Base-by-base conservation (phyloP, 2,329 filamentous ascomycete genomes). In the Fusarium chaquense region DNA sequence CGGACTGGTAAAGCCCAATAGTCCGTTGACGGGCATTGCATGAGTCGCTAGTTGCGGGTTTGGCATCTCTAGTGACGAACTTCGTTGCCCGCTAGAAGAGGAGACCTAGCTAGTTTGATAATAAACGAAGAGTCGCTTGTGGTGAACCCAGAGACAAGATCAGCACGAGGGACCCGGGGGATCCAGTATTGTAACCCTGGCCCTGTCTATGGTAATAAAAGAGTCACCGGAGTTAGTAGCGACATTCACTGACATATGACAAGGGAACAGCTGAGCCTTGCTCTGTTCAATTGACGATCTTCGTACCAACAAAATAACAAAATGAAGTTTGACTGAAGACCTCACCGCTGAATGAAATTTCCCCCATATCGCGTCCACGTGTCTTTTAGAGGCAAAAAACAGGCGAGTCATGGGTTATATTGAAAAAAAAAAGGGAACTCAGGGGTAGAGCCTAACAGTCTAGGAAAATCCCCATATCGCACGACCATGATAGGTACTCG, bases 41-140 rank as follows among this genome's bases (percentile, higher is more conserved):
- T 70, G 67, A 69, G 41, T 70, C 67, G 67, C 38, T 69, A 69
- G 65, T 30, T 50, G 22, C 49, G 61, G 54, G 41, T 41, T 65
- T 44, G 62, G 41, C 41, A 52, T 41, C 38, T 38, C 18, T 51
- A 24, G 46, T 33, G 13, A 32, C 11, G 18, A 20, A 36, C 40
- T 10, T 28, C 51, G 50, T 20, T 20, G 20, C 20, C 20, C 20
- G 20, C 20, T 20, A 20, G 20, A 20, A 20, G 20, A 20, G 20
- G 20, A 20, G 20, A 20, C 20, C 20, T 20, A 20, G 20, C 20
- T 20, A 20, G 20, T 20, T 20, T 20, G 20, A 20, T 20, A 20
- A 20, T 20, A 20, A 20, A 28, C 38, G 47, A 26, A 51, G 33
- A 38, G 45, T n/a, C 46, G 47, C 47, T 50, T 50, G 32, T 20